Percentiles rank a stretch among this genome's conserved stretches.
These are phyloP conservation scores for Vicia faba DNA, from an alignment of 306 rosid genomes.

Conservation along the genomic window DNA sequence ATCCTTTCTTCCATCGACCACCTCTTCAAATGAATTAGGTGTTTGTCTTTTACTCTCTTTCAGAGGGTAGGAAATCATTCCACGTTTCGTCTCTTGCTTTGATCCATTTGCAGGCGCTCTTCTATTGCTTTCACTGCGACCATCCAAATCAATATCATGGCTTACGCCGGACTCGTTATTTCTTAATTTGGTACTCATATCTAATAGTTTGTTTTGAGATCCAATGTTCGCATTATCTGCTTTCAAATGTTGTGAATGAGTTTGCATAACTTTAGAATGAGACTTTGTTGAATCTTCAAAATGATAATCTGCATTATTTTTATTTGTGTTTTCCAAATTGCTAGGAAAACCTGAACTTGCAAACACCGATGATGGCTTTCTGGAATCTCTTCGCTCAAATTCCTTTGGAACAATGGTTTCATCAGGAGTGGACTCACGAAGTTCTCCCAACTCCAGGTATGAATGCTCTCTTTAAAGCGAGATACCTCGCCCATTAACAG, in stretches of 20 bases:
- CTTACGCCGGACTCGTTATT: conserved; percentile 53
- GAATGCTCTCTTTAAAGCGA: no score
- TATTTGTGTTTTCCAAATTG: no score
- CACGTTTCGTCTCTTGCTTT: conserved; percentile 57
- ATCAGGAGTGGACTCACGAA: conserved; percentile 74
- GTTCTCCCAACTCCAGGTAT: no score
- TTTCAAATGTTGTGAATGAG: no score
- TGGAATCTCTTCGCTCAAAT: conserved; percentile 67
- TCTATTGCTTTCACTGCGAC: conserved; percentile 70
- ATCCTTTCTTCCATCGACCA: conserved; percentile 61
- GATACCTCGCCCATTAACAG: no score
- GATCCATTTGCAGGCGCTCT: no score
- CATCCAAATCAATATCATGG: conserved; percentile 62
- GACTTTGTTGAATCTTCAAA: no score
- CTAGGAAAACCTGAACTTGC: conserved; percentile 49
- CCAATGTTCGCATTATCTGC: conserved; percentile 59
- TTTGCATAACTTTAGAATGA: no score
- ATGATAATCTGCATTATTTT: conserved; percentile 62
- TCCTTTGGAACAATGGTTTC: conserved; percentile 59
- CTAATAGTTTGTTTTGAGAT: conserved; percentile 54
- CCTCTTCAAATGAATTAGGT: conserved; percentile 56
- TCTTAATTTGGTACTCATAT: conserved; percentile 53
- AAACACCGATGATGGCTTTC: conserved; percentile 61
- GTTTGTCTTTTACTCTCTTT: conserved; percentile 65
- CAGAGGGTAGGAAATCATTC: conserved; percentile 44